A percentile compares a stretch with the other conserved stretches of the same genome.
phyloP scores from a whole-genome alignment of 1,284 basidiomycete genomes.

The Puccinia horiana region DNA sequence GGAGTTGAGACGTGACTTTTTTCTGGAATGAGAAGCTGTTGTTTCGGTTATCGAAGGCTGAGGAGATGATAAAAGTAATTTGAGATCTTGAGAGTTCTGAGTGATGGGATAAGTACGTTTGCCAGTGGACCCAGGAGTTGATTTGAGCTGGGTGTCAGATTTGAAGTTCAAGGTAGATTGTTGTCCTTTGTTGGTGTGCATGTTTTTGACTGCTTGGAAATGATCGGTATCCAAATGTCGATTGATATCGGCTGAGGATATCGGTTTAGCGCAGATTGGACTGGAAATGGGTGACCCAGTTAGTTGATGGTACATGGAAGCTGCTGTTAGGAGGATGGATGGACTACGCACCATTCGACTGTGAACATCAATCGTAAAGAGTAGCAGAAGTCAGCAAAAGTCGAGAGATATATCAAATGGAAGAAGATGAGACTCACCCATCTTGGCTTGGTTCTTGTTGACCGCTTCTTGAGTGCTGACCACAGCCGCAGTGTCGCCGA shows the following conservation, averaged over 20 bases:
- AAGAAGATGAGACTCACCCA: not conserved
- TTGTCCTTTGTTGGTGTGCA: not conserved
- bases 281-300: constrained; percentile 40
- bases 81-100: not conserved
- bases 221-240: constrained; percentile 58
- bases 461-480: not conserved
- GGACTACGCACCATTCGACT: not conserved
- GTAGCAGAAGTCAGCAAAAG: not conserved
- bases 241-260: constrained; percentile 58
- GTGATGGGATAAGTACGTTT: not conserved
- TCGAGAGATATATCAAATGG: not conserved
- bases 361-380: not conserved
- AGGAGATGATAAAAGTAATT: not conserved
- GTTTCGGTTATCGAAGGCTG: not conserved
- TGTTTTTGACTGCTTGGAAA: not conserved
- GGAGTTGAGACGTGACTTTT: not conserved
- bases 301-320: no score
- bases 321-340: not conserved
- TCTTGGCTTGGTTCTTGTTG: not conserved
- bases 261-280: constrained; percentile 57
- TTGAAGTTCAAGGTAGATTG: constrained; percentile 35
- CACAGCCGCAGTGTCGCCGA: no score
- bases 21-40: not conserved
- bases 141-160: not conserved
- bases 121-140: no score